phyloP scores from a whole-genome alignment of 202 grass and related monocot species.

The Panicum hallii region DNA sequence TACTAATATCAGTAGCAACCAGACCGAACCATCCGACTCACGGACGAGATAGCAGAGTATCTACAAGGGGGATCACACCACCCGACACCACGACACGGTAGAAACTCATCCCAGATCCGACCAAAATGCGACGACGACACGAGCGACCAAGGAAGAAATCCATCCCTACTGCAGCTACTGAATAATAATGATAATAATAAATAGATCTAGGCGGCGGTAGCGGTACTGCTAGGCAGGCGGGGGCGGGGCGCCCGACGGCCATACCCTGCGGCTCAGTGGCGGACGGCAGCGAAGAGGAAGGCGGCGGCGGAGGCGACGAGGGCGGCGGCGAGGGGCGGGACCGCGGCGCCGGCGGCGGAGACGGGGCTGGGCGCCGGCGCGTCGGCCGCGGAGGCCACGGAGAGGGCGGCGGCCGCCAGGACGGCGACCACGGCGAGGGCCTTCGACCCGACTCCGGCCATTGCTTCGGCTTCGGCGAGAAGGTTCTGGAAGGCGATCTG shows the following conservation, averaged over 20 bases:
- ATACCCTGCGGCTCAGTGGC: slow-evolving; percentile 43
- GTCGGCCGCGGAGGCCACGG: slow-evolving; percentile 36
- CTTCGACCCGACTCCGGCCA: slow-evolving; percentile 55
- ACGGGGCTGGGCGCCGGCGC: slow-evolving; percentile 57
- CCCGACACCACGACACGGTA: not conserved
- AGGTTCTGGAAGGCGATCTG: slow-evolving; percentile 8
- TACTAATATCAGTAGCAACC: slow-evolving; percentile 25
- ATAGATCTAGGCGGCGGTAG: slow-evolving; percentile 36
- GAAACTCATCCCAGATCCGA: slow-evolving; percentile 31
- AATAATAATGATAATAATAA: not conserved
- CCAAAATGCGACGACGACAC: slow-evolving; percentile 39
- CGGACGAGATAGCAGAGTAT: slow-evolving; percentile 34
- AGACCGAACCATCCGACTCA: not conserved
- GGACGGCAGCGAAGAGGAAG: slow-evolving; percentile 62
- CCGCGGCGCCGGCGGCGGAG: slow-evolving; percentile 46
- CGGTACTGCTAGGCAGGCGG: not conserved
- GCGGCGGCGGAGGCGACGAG: slow-evolving; percentile 55
- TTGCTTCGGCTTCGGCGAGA: slow-evolving; percentile 14
- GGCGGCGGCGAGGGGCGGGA: slow-evolving; percentile 43
- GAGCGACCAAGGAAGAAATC: slow-evolving; percentile 48
- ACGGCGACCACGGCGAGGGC: slow-evolving; percentile 48
- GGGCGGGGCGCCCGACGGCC: too few species aligned
- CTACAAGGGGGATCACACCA: slow-evolving; percentile 37
- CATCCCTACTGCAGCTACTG: slow-evolving; percentile 3
- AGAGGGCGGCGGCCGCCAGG: slow-evolving; percentile 30